Evolutionary conservation across 495 filamentous ascomycete species (phyloP), one percentile per base, ranked within the genome.

Genomic region (Tuber magnatum): DNA sequence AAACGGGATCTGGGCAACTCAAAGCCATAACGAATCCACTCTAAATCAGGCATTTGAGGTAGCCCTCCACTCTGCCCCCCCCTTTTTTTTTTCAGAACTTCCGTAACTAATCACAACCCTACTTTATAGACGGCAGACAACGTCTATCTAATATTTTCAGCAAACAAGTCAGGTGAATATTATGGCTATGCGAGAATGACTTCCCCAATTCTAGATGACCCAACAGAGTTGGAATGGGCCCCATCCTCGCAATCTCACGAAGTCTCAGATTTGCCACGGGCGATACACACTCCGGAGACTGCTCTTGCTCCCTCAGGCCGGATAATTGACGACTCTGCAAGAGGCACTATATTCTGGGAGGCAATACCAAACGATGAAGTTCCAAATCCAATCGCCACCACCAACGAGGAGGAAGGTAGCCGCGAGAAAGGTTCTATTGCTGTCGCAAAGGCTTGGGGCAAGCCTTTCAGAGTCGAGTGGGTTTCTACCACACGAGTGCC

Each of bases 321-420:
- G 68, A 94, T 99, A 80, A 94, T 99, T 73, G 93, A 97, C 81
- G 95, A 99, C 83, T 92, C 93, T 39, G 92, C 91, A 1, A 90
- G 95, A 35, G 95, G 94, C 0, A 97, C 94, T 14, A 97, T 97
- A 72, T 99, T 99, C 80, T 99, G 95, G 95, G 95, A 99, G 82
- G 92, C 92, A 7, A 92, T 94, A 74, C 72, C 79, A 65, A 81
- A 85, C 0, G 90, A 89, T 5, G 85, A 85, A n/a, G 85, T 85
- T 14, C 86, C 86, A 9, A 70, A 51, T 16, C 61, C 74, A 61
- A 84, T 85, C 39, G 77, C 75, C 10, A 77, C 76, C 1, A 84
- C 81, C 12, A 83, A 77, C n/a, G 78, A 69, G 3, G 84, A 87
- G 22, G 86, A 86, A 8, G 80, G 83, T 1, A 85, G 85, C 35